Percentiles rank a stretch among this genome's conserved stretches.
phyloP scores from a whole-genome alignment of 1,284 basidiomycete genomes.

The Moesziomyces parantarcticus region DNA sequence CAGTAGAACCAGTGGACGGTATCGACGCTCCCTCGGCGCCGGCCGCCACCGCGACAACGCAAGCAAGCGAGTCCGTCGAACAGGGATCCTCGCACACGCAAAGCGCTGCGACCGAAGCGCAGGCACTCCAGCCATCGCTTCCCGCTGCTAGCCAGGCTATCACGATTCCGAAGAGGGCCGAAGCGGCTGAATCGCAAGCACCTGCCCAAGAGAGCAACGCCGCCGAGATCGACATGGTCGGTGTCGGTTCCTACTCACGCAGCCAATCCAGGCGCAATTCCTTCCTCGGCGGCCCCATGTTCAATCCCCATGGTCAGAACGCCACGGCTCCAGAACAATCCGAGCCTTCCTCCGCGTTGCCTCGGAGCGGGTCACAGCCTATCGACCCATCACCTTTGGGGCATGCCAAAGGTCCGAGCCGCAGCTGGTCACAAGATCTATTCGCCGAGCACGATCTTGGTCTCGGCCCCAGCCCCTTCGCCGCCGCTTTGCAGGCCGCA shows the following conservation, averaged over 20 bases:
- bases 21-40: not conserved
- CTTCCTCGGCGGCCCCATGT: slow-evolving; percentile 29
- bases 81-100: too few species aligned
- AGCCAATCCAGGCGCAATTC: slow-evolving; percentile 53
- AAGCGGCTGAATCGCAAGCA: not conserved
- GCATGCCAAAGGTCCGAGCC: not conserved
- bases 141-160: slow-evolving; percentile 3
- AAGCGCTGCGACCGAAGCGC: not conserved
- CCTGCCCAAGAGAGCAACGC: not conserved
- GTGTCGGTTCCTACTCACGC: slow-evolving; percentile 51
- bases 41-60: too few species aligned
- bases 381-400: not conserved
- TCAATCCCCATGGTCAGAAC: slow-evolving; percentile 13
- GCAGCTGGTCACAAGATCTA: slow-evolving; percentile 23
- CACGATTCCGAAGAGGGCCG: not conserved
- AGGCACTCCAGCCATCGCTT: too few species aligned
- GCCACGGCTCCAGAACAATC: slow-evolving; percentile 2
- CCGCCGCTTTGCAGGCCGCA: slow-evolving; percentile 35
- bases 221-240: slow-evolving; percentile 41
- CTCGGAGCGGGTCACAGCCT: slow-evolving; percentile 1
- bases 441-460: slow-evolving; percentile 39
- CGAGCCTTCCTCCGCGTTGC: not conserved
- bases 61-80: not conserved
- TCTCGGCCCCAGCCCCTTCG: slow-evolving; percentile 42
- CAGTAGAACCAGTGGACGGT: not conserved